phyloP scores from a whole-genome alignment of 2,329 filamentous ascomycete species.

The Penicillium sp. region DNA sequence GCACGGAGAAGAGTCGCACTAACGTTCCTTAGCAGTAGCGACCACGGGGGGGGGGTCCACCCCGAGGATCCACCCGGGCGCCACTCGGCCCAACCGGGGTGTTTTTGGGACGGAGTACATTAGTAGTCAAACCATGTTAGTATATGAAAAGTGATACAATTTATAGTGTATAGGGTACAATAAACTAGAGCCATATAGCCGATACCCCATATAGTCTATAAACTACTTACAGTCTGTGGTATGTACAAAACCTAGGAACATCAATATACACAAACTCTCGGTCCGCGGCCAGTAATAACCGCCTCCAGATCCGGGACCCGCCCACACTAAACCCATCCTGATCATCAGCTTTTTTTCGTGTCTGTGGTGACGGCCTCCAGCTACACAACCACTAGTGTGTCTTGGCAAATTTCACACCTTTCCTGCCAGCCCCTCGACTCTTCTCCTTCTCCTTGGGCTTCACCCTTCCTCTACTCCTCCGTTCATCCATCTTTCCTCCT shows the following conservation, averaged over 20 bases:
- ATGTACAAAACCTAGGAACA: too few species aligned
- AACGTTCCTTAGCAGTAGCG: slow-evolving; percentile 17
- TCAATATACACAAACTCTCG: too few species aligned
- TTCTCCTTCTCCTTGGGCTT: slow-evolving; percentile 22
- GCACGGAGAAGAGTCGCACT: slow-evolving; percentile 26
- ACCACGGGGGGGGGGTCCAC: slow-evolving; percentile 23
- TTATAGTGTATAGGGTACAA: too few species aligned
- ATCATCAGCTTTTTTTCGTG: slow-evolving; percentile 15
- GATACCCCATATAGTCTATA: too few species aligned
- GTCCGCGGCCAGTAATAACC: too few species aligned
- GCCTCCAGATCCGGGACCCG: slow-evolving; percentile 23
- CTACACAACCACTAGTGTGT: slow-evolving; percentile 25
- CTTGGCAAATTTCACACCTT: slow-evolving; percentile 27
- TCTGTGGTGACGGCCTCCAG: slow-evolving; percentile 19
- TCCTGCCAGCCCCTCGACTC: slow-evolving; percentile 28
- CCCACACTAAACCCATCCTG: slow-evolving; percentile 17
- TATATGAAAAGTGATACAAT: too few species aligned
- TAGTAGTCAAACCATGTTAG: too few species aligned
- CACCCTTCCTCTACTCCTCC: slow-evolving; percentile 4
- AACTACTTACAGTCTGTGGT: too few species aligned
- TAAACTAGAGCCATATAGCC: too few species aligned
- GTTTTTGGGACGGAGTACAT: slow-evolving; percentile 4
- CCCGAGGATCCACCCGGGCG: slow-evolving; percentile 21
- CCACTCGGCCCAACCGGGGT: slow-evolving; percentile 21
- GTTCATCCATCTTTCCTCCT: neutral